Percentiles rank a stretch among this genome's conserved stretches.
Evolutionary conservation across 1,139 yeast genomes (phyloP).

Genomic region (Hyphopichia khmerensis): DNA sequence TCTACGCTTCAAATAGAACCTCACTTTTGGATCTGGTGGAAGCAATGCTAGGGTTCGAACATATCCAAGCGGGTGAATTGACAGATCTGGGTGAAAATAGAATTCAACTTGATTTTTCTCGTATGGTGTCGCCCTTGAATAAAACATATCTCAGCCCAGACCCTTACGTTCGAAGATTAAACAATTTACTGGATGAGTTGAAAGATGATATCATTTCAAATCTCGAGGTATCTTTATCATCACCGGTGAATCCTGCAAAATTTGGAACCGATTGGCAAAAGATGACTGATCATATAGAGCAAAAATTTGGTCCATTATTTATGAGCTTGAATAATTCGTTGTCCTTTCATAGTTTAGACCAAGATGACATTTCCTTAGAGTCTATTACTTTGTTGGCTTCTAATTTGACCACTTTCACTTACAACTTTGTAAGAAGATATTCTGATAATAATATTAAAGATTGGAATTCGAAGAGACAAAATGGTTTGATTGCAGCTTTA

Average conservation of each 20-base stretch:
- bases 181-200: constrained; percentile 30
- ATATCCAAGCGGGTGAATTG: constrained; percentile 37
- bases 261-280: constrained; percentile 51
- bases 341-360: constrained; percentile 4
- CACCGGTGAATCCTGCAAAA: constrained; percentile 29
- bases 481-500: constrained; percentile 28
- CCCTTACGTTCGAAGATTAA: constrained; percentile 45
- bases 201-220: constrained; percentile 31
- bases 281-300: constrained; percentile 41
- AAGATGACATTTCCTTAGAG: neutral
- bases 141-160: constrained; percentile 45
- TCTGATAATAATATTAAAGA: constrained; percentile 10
- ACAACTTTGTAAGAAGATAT: constrained; percentile 42
- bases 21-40: constrained; percentile 17
- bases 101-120: constrained; percentile 47
- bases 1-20: constrained; percentile 19
- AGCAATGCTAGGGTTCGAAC: constrained; percentile 38
- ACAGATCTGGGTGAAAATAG: constrained; percentile 48
- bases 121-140: constrained; percentile 50
- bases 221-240: constrained; percentile 23
- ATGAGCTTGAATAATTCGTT: constrained; percentile 27
- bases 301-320: constrained; percentile 50
- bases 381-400: constrained; percentile 15
- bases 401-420: constrained; percentile 33
- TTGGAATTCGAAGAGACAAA: constrained; percentile 11